Conservation (phyloP, 2,329 filamentous ascomycete genomes). For the Fusarium coffeatum region DNA sequence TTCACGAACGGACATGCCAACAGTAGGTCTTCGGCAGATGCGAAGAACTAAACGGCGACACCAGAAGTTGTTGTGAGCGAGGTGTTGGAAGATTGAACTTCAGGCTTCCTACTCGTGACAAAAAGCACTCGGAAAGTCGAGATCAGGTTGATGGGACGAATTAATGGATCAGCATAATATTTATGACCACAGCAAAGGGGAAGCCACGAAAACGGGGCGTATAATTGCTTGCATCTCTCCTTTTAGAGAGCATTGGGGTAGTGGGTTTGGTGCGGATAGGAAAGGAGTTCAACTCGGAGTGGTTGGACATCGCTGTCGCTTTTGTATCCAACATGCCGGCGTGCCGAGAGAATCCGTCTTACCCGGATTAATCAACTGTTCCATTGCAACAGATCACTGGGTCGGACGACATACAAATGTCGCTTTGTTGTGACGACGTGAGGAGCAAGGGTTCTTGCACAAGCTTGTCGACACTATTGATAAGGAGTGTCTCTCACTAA, state of each 20-base stretch:
- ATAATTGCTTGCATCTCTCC: conserved; percentile 26
- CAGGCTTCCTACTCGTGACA: not conserved
- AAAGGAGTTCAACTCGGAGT: conserved; percentile 30
- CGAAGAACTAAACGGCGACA: conserved; percentile 28
- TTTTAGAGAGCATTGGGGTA: conserved; percentile 15
- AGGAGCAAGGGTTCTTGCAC: not conserved
- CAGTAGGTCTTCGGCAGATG: conserved; percentile 26
- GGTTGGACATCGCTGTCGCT: conserved; percentile 35
- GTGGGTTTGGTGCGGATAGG: conserved; percentile 18
- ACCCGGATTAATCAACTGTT: conserved; percentile 28
- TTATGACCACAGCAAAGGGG: conserved; percentile 34
- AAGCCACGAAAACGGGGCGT: conserved; percentile 20
- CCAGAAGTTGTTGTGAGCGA: not conserved
- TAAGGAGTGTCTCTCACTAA: conserved; percentile 13
- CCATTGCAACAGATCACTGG: not conserved
- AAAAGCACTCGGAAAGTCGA: conserved; percentile 8
- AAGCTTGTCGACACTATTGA: not conserved
- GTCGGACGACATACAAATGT: conserved; percentile 8
- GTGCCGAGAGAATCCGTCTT: conserved; percentile 26
- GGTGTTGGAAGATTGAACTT: not conserved
- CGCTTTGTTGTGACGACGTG: conserved; percentile 1
- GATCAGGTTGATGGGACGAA: conserved; percentile 29
- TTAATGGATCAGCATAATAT: conserved; percentile 41
- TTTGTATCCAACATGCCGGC: conserved; percentile 38
- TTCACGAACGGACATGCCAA: conserved; percentile 32